Evolutionary conservation across 345 rosid genomes (phyloP).

Genomic region (Laguncularia racemosa): DNA sequence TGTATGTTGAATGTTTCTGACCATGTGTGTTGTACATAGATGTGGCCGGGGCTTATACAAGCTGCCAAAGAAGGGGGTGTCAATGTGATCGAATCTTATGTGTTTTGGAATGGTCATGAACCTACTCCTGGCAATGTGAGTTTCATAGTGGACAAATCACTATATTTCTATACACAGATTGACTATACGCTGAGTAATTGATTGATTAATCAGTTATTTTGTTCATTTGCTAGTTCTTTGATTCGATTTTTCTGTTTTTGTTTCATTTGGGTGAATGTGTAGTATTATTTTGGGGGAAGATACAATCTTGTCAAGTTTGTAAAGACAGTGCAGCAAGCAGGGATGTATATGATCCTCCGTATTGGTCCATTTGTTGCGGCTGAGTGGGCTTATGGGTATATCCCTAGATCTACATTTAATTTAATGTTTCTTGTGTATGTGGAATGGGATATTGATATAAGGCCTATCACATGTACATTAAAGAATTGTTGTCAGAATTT

Average conservation of each 20-base stretch:
- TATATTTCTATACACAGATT: background rate
- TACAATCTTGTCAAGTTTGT: conserved; percentile 86
- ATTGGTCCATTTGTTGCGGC: conserved; percentile 96
- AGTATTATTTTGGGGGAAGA: conserved; percentile 80
- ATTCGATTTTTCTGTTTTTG: background rate
- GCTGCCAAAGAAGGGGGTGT: conserved; percentile 91
- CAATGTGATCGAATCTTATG: conserved; percentile 77
- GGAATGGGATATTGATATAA: too few species aligned
- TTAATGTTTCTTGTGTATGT: too few species aligned
- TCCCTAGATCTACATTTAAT: background rate
- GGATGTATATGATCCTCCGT: conserved; percentile 87
- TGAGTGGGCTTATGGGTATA: conserved; percentile 89
- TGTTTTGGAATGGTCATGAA: conserved; percentile 95
- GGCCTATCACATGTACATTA: too few species aligned
- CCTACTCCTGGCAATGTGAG: conserved; percentile 65
- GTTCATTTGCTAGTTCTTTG: background rate
- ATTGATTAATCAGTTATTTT: background rate
- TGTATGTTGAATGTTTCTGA: background rate
- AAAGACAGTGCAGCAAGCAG: conserved; percentile 76
- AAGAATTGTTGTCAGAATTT: too few species aligned
- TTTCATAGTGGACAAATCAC: background rate
- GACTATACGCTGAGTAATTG: too few species aligned
- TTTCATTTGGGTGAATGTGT: conserved; percentile 9
- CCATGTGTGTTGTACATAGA: conserved; percentile 29
- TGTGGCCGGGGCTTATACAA: conserved; percentile 86